Percentiles rank a stretch among this genome's conserved stretches.
phyloP scores from a whole-genome alignment of 1,284 basidiomycete species.

The Tremellales sp. region DNA sequence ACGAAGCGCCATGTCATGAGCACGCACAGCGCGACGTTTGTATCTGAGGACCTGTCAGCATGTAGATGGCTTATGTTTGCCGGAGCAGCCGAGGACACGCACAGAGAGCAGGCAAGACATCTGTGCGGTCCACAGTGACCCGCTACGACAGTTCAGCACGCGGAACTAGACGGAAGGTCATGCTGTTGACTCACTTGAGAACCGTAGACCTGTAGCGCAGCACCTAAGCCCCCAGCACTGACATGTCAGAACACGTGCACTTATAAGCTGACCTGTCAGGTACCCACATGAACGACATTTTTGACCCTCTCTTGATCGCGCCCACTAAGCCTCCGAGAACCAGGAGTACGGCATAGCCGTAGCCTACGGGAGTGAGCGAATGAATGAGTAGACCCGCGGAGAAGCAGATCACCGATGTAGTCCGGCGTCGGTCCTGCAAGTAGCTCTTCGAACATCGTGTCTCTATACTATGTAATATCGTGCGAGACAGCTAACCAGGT shows the following conservation, averaged over 20 bases:
- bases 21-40: not conserved
- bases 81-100: too few species aligned
- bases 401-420: too few species aligned
- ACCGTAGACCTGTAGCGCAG: not conserved
- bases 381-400: too few species aligned
- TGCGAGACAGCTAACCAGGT: too few species aligned
- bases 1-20: not conserved
- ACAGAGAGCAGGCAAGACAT: not conserved
- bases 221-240: not conserved
- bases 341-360: not conserved
- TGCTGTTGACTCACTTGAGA: not conserved
- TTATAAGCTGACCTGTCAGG: not conserved
- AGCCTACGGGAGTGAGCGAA: too few species aligned
- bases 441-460: too few species aligned
- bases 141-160: not conserved
- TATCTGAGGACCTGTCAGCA: not conserved
- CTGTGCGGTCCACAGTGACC: not conserved
- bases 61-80: too few species aligned
- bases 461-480: too few species aligned
- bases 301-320: not conserved
- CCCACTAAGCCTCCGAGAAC: slow-evolving; percentile 1
- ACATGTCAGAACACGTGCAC: not conserved
- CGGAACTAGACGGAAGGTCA: too few species aligned
- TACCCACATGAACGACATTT: not conserved
- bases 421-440: too few species aligned